Base-by-base conservation (phyloP, 768 basidiomycete genomes). In the Crepidotus variabilis region DNA sequence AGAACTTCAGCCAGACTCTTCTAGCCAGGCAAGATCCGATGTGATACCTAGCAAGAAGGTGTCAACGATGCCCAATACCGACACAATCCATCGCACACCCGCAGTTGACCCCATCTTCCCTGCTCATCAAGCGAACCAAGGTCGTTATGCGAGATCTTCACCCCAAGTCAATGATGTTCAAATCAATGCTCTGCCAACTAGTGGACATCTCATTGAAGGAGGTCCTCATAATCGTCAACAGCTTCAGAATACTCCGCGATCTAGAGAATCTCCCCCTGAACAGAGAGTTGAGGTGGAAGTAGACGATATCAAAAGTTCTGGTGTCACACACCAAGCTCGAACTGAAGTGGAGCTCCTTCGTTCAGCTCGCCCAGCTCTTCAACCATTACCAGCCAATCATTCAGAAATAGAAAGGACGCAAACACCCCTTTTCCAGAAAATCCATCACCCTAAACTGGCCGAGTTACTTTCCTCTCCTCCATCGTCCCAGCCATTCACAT, bases 381-480 rank as follows among this genome's bases (percentile, higher is more conserved):
- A 5, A 3, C 39, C 39, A 2, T 11, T 43, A 11, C 39, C 39
- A 43, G 39, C 39, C 13, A 3, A 14, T 14, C 55, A 24, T 2
- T 4, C 39, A 51, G 43, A 23, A 5, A 13, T 22, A 10, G 18
- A 51, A 16, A 14, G 23, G 14, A 21, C 43, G 14, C 32, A 35
- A 45, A 46, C 53, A 11, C 45, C 59, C 2, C 20, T 54, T n/a
- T 50, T 49, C 22, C 36, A 51, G 20, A 58, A 69, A 56, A 73
- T 69, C 47, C 65, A 68, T 6, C 67, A 71, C 56, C 69, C 69
- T n/a, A 60, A 59, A 55, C 54, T 74, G 36, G 72, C 71, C 28
- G 74, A 75, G 53, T 56, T 75, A 8, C 61, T 75, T 43, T 74
- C 70, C 22, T 66, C 68, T 21, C 60, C 68, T 14, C 57, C 55